Conservation (phyloP, 2,329 filamentous ascomycete genomes). For the Trichophaea hybrida region DNA sequence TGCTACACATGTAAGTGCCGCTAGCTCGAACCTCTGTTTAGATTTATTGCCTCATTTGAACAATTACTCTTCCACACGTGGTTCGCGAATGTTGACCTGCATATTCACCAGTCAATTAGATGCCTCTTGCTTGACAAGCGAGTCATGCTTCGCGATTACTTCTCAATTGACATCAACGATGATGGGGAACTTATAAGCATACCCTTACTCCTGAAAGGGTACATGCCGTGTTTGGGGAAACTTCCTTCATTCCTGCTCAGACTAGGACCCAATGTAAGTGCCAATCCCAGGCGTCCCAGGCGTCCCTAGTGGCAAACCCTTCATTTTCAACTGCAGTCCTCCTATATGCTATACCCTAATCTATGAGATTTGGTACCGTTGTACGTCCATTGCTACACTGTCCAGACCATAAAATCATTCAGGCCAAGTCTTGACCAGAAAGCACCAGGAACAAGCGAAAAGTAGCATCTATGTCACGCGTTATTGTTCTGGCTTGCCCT, state of each 20-base stretch:
- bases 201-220: constrained; percentile 76
- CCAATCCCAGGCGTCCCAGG: too few relatives aligned
- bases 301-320: too few relatives aligned
- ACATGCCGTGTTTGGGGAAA: constrained; percentile 72
- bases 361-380: too few relatives aligned
- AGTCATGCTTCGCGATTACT: constrained; percentile 87
- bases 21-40: neutral
- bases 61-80: neutral
- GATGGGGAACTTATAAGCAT: constrained; percentile 64
- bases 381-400: too few relatives aligned
- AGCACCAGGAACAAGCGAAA: too few relatives aligned
- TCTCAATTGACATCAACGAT: constrained; percentile 67
- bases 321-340: neutral
- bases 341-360: too few relatives aligned
- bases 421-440: too few relatives aligned
- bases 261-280: constrained; percentile 49
- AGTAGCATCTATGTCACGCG: too few relatives aligned
- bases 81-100: neutral
- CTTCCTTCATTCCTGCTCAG: constrained; percentile 76
- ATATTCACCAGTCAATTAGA: constrained; percentile 14
- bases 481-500: too few relatives aligned
- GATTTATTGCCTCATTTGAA: neutral
- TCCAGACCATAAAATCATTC: too few relatives aligned
- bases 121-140: constrained; percentile 31
- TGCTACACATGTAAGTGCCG: constrained; percentile 13